phyloP scores from a whole-genome alignment of 441 rosid species.

The Syzygium malaccense region DNA sequence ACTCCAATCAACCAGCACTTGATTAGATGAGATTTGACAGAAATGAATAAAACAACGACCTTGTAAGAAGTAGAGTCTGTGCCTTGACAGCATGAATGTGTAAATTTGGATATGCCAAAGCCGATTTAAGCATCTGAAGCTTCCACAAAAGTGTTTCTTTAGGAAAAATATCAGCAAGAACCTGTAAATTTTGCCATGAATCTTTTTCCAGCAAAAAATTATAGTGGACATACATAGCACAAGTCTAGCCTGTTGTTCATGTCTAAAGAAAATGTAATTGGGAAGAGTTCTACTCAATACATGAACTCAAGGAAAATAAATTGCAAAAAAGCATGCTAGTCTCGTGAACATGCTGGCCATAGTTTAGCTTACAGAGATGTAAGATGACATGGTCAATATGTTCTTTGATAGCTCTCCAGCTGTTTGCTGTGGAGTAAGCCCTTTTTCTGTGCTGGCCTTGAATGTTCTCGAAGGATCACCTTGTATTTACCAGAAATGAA shows the following conservation, averaged over 20 bases:
- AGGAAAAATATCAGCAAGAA: constrained; percentile 37
- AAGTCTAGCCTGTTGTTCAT: neutral
- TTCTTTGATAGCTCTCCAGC: constrained; percentile 28
- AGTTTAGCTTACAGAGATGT: constrained; percentile 34
- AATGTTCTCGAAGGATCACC: constrained; percentile 38
- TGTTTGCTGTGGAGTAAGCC: constrained; percentile 26
- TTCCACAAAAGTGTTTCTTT: constrained; percentile 55
- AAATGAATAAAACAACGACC: constrained; percentile 20
- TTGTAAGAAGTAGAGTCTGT: constrained; percentile 42
- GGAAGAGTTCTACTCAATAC: neutral
- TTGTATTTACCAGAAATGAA: constrained; percentile 7
- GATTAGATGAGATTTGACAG: neutral
- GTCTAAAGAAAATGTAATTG: neutral
- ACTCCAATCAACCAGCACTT: neutral
- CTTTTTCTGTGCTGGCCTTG: constrained; percentile 25
- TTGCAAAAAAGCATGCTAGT: neutral
- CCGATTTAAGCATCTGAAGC: constrained; percentile 46
- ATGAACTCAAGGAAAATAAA: neutral
- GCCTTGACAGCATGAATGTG: constrained; percentile 47
- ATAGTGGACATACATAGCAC: neutral
- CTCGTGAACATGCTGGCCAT: neutral
- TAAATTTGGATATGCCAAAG: constrained; percentile 41
- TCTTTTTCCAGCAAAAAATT: constrained; percentile 1
- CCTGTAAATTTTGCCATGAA: constrained; percentile 28
- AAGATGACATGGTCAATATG: constrained; percentile 24